These are phyloP conservation scores for Phaeodactylum tricornutum DNA, from an alignment of 108 stramenopile species.

Conservation along the genomic window DNA sequence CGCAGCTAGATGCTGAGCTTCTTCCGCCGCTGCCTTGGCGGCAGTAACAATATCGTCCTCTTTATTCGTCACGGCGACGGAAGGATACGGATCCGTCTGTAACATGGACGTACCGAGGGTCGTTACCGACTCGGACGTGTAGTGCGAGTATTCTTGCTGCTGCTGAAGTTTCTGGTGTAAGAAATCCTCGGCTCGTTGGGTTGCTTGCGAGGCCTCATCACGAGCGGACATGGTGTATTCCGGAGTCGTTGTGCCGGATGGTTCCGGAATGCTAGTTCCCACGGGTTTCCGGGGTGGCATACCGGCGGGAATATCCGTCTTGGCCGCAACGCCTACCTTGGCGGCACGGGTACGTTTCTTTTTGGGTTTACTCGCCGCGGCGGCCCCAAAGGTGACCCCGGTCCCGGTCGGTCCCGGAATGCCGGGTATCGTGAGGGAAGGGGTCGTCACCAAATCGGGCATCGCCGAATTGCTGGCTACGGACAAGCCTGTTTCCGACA, in stretches of 20 bases:
- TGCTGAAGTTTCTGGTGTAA: not conserved
- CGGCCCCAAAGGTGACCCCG: conserved; percentile 26
- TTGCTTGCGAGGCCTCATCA: not conserved
- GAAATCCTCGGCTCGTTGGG: conserved; percentile 6
- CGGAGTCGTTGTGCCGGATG: conserved; percentile 3
- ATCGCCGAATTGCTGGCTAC: not conserved
- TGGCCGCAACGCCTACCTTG: conserved; percentile 12
- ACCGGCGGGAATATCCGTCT: not conserved
- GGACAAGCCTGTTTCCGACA: too few species aligned
- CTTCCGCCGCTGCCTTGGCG: conserved; percentile 22
- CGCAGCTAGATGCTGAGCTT: conserved; percentile 8
- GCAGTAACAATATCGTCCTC: conserved; percentile 5
- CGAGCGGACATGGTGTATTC: not conserved
- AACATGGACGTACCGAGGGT: not conserved
- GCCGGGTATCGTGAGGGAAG: not conserved
- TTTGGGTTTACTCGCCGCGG: conserved; percentile 16
- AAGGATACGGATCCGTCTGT: not conserved
- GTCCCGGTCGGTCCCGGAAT: conserved; percentile 13
- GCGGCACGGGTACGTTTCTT: conserved; percentile 25
- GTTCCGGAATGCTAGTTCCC: not conserved
- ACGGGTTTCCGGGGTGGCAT: not conserved
- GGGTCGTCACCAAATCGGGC: too few species aligned
- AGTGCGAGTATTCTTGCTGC: not conserved
- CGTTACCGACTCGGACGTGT: not conserved
- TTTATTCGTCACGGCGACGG: too few species aligned